phyloP scores from a whole-genome alignment of 1,284 basidiomycete species.

The Abortiporus biennis region DNA sequence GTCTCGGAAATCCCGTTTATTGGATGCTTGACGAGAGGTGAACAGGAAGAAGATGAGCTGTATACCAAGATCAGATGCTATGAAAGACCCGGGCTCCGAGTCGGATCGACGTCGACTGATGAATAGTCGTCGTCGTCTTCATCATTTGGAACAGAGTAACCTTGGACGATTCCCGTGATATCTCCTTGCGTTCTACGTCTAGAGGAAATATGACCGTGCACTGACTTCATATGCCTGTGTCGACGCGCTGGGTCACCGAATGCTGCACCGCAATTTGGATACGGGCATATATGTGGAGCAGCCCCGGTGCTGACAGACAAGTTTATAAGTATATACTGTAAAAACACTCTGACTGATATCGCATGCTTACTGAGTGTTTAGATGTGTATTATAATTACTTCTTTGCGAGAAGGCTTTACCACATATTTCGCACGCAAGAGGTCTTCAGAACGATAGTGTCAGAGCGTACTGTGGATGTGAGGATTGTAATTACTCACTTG shows the following conservation, averaged over 20 bases:
- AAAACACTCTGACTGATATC: constrained; percentile 3
- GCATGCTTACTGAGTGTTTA: constrained; percentile 50
- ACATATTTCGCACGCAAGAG: constrained; percentile 49
- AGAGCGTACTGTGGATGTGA: constrained; percentile 10
- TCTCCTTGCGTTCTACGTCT: constrained; percentile 39
- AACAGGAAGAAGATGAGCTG: too few relatives aligned
- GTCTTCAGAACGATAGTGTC: constrained; percentile 35
- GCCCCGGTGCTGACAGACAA: constrained; percentile 41
- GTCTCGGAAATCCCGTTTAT: too few relatives aligned
- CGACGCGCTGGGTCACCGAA: constrained; percentile 62
- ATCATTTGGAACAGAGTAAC: too few relatives aligned
- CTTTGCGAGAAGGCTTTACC: constrained; percentile 53
- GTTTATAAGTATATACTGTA: constrained; percentile 1
- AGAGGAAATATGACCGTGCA: constrained; percentile 44
- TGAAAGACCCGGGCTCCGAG: too few relatives aligned
- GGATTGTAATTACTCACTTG: constrained; percentile 37
- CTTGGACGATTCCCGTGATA: constrained; percentile 2
- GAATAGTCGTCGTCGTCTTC: too few relatives aligned
- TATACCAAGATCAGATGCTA: too few relatives aligned
- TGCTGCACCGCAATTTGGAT: constrained; percentile 40
- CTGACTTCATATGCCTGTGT: constrained; percentile 51
- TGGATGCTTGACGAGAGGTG: too few relatives aligned
- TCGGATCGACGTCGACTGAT: too few relatives aligned
- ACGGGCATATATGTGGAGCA: constrained; percentile 49
- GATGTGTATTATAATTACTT: constrained; percentile 53